Percentiles rank a stretch among this genome's conserved stretches.
These are phyloP conservation scores for Saccharata proteae DNA, from an alignment of 2,329 filamentous ascomycete genomes.

Conservation along the genomic window DNA sequence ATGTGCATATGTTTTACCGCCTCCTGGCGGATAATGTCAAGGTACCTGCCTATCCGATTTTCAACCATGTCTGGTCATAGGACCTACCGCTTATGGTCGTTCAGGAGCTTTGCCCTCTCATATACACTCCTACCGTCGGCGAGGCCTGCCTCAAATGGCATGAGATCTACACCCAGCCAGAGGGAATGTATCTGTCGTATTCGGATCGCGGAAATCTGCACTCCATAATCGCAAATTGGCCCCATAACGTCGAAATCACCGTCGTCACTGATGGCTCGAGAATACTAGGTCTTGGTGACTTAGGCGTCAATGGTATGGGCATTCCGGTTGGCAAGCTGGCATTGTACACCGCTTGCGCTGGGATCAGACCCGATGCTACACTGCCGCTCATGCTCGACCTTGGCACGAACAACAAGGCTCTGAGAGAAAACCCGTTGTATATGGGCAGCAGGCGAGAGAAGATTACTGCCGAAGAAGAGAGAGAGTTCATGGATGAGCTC, in stretches of 20 bases:
- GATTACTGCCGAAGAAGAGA: slow-evolving; percentile 63
- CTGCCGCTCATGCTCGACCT: slow-evolving; percentile 52
- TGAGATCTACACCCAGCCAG: slow-evolving; percentile 85
- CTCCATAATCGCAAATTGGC: slow-evolving; percentile 88
- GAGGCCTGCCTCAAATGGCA: slow-evolving; percentile 96
- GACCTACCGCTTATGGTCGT: slow-evolving; percentile 19
- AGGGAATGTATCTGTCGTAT: slow-evolving; percentile 91
- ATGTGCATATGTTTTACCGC: slow-evolving; percentile 70
- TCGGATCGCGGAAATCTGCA: slow-evolving; percentile 84
- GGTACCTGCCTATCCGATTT: slow-evolving; percentile 20
- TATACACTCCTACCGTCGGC: slow-evolving; percentile 84
- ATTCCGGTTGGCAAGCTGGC: slow-evolving; percentile 96
- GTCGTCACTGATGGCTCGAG: slow-evolving; percentile 94
- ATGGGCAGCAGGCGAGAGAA: slow-evolving; percentile 80
- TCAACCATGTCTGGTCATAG: background rate
- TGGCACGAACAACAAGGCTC: slow-evolving; percentile 50
- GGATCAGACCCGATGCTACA: slow-evolving; percentile 68
- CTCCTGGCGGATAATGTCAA: slow-evolving; percentile 63
- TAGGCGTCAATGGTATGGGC: slow-evolving; percentile 94
- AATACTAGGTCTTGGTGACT: slow-evolving; percentile 82
- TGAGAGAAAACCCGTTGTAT: slow-evolving; percentile 74
- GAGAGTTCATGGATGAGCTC: slow-evolving; percentile 92
- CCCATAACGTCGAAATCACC: slow-evolving; percentile 86
- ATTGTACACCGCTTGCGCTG: slow-evolving; percentile 89
- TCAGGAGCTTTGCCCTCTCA: slow-evolving; percentile 67